Percentiles rank a stretch among this genome's conserved stretches.
phyloP scores from a whole-genome alignment of 768 basidiomycete genomes.

The Kwoniella europaea region DNA sequence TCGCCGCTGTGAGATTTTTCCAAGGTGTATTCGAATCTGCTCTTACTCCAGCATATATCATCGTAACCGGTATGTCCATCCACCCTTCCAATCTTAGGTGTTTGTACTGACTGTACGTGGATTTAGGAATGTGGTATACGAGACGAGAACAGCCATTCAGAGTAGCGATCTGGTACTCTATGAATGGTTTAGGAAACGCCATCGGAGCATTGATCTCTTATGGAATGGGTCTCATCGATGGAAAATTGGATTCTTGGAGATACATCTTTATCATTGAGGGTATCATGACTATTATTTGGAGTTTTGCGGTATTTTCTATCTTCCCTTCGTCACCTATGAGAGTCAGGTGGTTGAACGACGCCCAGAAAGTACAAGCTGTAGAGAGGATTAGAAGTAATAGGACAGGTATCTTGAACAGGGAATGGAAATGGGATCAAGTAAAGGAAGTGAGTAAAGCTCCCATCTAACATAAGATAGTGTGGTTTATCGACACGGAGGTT shows the following conservation, averaged over 20 bases:
- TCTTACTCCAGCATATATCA: slow-evolving; percentile 49
- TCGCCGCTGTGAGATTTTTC: slow-evolving; percentile 50
- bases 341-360: slow-evolving; percentile 32
- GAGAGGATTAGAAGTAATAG: slow-evolving; percentile 41
- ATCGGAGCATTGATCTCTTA: slow-evolving; percentile 54
- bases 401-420: slow-evolving; percentile 37
- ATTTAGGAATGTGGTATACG: slow-evolving; percentile 46
- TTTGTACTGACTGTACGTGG: neutral
- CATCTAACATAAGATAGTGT: neutral
- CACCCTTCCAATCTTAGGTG: neutral
- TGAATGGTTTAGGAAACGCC: slow-evolving; percentile 59
- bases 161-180: slow-evolving; percentile 56
- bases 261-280: slow-evolving; percentile 19
- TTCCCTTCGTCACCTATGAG: slow-evolving; percentile 19
- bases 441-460: slow-evolving; percentile 20
- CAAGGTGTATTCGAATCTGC: slow-evolving; percentile 49
- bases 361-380: slow-evolving; percentile 32
- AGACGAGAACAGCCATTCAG: slow-evolving; percentile 57
- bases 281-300: slow-evolving; percentile 12
- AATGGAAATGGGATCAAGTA: slow-evolving; percentile 41
- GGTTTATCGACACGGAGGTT: neutral
- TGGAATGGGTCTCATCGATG: slow-evolving; percentile 12
- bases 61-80: slow-evolving; percentile 41
- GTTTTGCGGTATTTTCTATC: slow-evolving; percentile 4
- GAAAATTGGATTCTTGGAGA: slow-evolving; percentile 10